Evolutionary conservation across 805 yeast genomes (phyloP).

Genomic region (Brettanomyces sp.): DNA sequence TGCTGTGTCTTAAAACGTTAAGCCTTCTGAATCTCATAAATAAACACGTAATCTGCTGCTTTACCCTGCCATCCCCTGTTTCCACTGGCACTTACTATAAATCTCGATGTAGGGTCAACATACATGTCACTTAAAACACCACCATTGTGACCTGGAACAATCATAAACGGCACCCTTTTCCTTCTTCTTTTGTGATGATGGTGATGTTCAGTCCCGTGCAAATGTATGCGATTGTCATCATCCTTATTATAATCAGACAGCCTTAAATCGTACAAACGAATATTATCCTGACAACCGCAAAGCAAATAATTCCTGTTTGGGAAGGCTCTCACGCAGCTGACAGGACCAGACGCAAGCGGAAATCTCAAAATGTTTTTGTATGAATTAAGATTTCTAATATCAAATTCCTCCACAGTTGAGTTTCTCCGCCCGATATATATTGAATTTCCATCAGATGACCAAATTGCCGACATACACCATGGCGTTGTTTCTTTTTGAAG

Average conservation of each 20-base stretch:
- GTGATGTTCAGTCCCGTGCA: neutral
- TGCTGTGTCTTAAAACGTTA: neutral
- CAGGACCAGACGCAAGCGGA: slow-evolving; percentile 87
- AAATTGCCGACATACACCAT: slow-evolving; percentile 85
- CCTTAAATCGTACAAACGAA: slow-evolving; percentile 72
- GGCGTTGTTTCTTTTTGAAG: slow-evolving; percentile 72
- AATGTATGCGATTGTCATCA: neutral
- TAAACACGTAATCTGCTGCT: slow-evolving; percentile 66
- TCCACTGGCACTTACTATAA: slow-evolving; percentile 86
- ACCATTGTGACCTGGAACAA: slow-evolving; percentile 95
- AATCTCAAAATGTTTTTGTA: slow-evolving; percentile 55
- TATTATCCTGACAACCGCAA: slow-evolving; percentile 86
- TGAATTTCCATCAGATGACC: slow-evolving; percentile 78
- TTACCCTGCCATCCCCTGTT: slow-evolving; percentile 91
- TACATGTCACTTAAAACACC: slow-evolving; percentile 70
- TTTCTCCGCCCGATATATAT: slow-evolving; percentile 85
- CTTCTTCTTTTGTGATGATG: slow-evolving; percentile 16
- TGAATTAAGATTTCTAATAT: slow-evolving; percentile 45
- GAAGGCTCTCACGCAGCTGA: slow-evolving; percentile 67
- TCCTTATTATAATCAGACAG: slow-evolving; percentile 12
- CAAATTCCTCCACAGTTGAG: slow-evolving; percentile 71
- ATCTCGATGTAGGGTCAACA: slow-evolving; percentile 82
- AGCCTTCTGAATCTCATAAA: slow-evolving; percentile 7
- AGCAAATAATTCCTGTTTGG: slow-evolving; percentile 73
- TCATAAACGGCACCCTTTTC: slow-evolving; percentile 65